Conservation (phyloP, 768 basidiomycete genomes). For the Mycena vulgaris region DNA sequence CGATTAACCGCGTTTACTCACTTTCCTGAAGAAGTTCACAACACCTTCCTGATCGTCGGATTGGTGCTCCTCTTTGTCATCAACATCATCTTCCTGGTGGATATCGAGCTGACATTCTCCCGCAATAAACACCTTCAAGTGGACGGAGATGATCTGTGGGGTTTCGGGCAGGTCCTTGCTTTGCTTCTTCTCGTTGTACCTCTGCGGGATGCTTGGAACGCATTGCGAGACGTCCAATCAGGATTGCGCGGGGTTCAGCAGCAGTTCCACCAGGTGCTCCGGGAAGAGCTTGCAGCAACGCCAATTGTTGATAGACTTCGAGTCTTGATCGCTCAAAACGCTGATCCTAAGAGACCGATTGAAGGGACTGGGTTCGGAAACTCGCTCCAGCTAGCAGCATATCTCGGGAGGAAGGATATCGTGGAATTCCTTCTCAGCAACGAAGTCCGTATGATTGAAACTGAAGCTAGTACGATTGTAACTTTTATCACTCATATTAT, state of each 20-base stretch:
- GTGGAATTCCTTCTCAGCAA: neutral
- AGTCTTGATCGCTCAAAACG: neutral
- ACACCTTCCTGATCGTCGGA: neutral
- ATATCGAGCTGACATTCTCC: neutral
- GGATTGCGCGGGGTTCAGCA: neutral
- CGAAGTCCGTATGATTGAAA: neutral
- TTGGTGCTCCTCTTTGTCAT: slow-evolving; percentile 12
- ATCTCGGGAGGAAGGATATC: neutral
- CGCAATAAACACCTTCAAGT: neutral
- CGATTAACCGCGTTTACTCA: neutral
- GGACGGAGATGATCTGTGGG: neutral
- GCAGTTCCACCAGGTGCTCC: slow-evolving; percentile 1
- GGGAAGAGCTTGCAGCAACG: neutral
- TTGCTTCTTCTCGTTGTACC: slow-evolving; percentile 23
- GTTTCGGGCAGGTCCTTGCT: neutral
- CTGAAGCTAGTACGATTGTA: neutral
- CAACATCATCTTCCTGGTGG: slow-evolving; percentile 13
- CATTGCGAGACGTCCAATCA: neutral
- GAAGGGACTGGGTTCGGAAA: neutral
- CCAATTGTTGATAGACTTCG: slow-evolving; percentile 1
- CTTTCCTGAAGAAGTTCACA: slow-evolving; percentile 2
- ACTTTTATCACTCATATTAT: neutral
- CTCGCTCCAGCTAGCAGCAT: slow-evolving; percentile 7
- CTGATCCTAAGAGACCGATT: neutral
- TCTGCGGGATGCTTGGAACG: slow-evolving; percentile 17